phyloP scores from a whole-genome alignment of 2,329 filamentous ascomycete genomes.

The Pyrenophora teres region DNA sequence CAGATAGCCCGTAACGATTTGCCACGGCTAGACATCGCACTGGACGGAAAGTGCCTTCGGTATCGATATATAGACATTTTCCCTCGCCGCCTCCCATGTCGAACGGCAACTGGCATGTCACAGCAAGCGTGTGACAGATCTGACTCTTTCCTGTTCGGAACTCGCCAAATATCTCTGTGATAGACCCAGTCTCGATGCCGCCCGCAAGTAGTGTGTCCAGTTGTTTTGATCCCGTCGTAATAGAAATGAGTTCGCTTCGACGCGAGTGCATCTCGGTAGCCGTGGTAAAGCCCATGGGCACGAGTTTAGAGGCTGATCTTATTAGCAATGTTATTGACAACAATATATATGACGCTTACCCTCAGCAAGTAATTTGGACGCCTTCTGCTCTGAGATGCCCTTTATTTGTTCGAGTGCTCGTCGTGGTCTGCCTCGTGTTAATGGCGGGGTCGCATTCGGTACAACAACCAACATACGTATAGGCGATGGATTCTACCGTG shows the following conservation, averaged over 20 bases:
- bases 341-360: conserved; percentile 58
- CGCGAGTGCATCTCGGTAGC: conserved; percentile 99
- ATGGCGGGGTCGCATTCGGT: conserved; percentile 8
- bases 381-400: conserved; percentile 96
- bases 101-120: conserved; percentile 96
- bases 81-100: conserved; percentile 99
- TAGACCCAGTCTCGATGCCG: conserved; percentile 94
- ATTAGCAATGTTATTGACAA: conserved; percentile 1
- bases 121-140: conserved; percentile 97
- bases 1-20: conserved; percentile 90
- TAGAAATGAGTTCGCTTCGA: conserved; percentile 94
- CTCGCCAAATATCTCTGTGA: conserved; percentile 97
- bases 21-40: conserved; percentile 90
- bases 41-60: conserved; percentile 91
- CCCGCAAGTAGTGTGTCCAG: conserved; percentile 93
- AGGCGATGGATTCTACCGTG: conserved; percentile 94
- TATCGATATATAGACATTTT: conserved; percentile 98
- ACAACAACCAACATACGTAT: conserved; percentile 65
- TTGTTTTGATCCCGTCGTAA: conserved; percentile 97
- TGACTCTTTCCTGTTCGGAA: conserved; percentile 98
- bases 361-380: conserved; percentile 86
- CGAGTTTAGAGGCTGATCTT: conserved; percentile 80
- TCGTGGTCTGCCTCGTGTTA: conserved; percentile 58
- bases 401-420: conserved; percentile 92
- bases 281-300: conserved; percentile 98